Conservation (phyloP, 1,284 basidiomycete genomes). For the Calocybe gambosa region DNA sequence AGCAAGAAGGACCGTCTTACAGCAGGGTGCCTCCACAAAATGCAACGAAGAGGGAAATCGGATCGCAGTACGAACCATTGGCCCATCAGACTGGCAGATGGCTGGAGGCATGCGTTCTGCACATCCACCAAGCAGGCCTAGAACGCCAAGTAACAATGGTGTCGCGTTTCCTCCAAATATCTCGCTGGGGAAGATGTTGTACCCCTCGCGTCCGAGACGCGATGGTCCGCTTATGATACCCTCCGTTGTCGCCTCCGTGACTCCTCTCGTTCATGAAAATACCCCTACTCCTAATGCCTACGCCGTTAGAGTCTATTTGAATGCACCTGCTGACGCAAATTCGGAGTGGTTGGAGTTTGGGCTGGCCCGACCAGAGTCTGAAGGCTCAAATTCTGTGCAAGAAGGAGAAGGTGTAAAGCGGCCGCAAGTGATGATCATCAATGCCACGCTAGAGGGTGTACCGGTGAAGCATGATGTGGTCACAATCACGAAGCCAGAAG, state of each 20-base stretch:
- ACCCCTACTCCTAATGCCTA: conserved; percentile 38
- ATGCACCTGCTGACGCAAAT: conserved; percentile 49
- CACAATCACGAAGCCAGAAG: conserved; percentile 33
- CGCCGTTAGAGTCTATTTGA: conserved; percentile 51
- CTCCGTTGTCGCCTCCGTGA: conserved; percentile 47
- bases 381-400: conserved; percentile 2
- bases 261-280: conserved; percentile 37
- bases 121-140: conserved; percentile 16
- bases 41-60: conserved; percentile 54
- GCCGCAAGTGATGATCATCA: conserved; percentile 48
- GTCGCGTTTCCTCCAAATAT: conserved; percentile 21
- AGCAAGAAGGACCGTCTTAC: conserved; percentile 53
- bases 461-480: conserved; percentile 54
- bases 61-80: conserved; percentile 42
- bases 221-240: conserved; percentile 61
- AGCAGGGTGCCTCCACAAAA: conserved; percentile 49
- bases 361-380: conserved; percentile 39
- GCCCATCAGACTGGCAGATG: conserved; percentile 17
- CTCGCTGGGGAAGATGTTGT: conserved; percentile 21
- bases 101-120: conserved; percentile 11
- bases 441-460: conserved; percentile 57
- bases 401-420: conserved; percentile 16
- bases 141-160: conserved; percentile 19
- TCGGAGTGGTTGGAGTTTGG: conserved; percentile 75
- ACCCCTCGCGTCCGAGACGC: conserved; percentile 33